Evolutionary conservation across 1,284 basidiomycete species (phyloP).

Genomic region (Ceratobasidium sp.): DNA sequence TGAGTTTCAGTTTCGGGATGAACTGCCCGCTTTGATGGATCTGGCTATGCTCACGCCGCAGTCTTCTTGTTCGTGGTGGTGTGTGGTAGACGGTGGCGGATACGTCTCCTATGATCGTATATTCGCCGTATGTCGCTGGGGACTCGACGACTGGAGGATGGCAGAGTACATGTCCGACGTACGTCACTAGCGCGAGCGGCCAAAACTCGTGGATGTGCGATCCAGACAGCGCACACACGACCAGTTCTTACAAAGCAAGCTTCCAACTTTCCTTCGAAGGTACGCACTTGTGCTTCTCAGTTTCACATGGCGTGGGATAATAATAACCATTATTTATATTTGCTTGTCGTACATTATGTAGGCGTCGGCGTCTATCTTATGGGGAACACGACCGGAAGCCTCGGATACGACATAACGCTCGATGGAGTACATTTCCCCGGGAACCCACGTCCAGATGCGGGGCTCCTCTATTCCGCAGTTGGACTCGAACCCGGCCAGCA

Average conservation of each 20-base stretch:
- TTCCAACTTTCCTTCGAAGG: slow-evolving; percentile 36
- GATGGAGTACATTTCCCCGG: slow-evolving; percentile 30
- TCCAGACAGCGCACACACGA: slow-evolving; percentile 39
- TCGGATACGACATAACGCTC: slow-evolving; percentile 40
- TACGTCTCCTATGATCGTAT: slow-evolving; percentile 18
- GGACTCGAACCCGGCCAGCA: slow-evolving; percentile 26
- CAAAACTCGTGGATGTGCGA: slow-evolving; percentile 41
- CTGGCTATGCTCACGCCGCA: not conserved
- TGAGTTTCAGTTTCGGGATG: slow-evolving; percentile 14
- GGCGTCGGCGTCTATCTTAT: slow-evolving; percentile 41
- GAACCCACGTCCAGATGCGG: slow-evolving; percentile 15
- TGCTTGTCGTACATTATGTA: no score
- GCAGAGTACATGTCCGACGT: slow-evolving; percentile 24
- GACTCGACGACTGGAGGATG: slow-evolving; percentile 37
- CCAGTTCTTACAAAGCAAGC: slow-evolving; percentile 40
- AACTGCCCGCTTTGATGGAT: not conserved
- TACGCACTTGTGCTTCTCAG: no score
- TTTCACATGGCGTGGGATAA: no score
- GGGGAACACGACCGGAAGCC: slow-evolving; percentile 37
- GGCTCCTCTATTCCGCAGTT: slow-evolving; percentile 18
- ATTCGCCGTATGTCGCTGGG: slow-evolving; percentile 23
- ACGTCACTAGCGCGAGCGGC: slow-evolving; percentile 6
- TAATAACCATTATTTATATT: no score
- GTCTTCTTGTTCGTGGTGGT: no score
- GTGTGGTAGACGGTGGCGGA: slow-evolving; percentile 39